These are phyloP conservation scores for Scleromitrula shiraiana DNA, from an alignment of 2,329 filamentous ascomycete genomes.

Conservation along the genomic window DNA sequence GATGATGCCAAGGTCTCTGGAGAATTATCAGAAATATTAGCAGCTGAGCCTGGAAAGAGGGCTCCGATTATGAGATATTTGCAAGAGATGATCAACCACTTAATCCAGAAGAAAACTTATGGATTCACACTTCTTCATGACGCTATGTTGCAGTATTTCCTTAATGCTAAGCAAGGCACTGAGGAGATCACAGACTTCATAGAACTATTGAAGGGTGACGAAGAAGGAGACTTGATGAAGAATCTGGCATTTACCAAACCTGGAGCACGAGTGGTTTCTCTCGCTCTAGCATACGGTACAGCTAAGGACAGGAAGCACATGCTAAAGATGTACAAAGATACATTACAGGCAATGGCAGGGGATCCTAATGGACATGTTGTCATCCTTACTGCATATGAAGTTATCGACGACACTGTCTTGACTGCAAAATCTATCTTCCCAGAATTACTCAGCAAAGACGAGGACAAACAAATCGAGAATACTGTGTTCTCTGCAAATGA, in stretches of 20 bases:
- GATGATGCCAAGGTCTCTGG: slow-evolving; percentile 42
- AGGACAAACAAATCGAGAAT: slow-evolving; percentile 53
- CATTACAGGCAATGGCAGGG: slow-evolving; percentile 73
- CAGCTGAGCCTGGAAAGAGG: slow-evolving; percentile 74
- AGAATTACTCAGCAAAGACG: slow-evolving; percentile 71
- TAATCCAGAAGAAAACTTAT: slow-evolving; percentile 93
- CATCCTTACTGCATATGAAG: slow-evolving; percentile 78
- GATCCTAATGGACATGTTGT: slow-evolving; percentile 74
- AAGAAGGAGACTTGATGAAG: slow-evolving; percentile 82
- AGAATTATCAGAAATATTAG: slow-evolving; percentile 69
- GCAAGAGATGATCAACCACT: slow-evolving; percentile 77
- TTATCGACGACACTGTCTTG: slow-evolving; percentile 90
- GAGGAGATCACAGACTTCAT: slow-evolving; percentile 81
- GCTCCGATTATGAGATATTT: slow-evolving; percentile 80
- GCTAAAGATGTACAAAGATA: slow-evolving; percentile 84
- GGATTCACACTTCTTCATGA: slow-evolving; percentile 98
- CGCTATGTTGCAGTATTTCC: slow-evolving; percentile 94
- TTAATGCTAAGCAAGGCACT: slow-evolving; percentile 67
- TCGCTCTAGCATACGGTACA: slow-evolving; percentile 73
- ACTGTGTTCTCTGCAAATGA: slow-evolving; percentile 58
- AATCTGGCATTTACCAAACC: slow-evolving; percentile 94
- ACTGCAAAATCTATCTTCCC: slow-evolving; percentile 78
- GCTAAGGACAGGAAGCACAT: slow-evolving; percentile 92
- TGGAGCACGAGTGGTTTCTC: slow-evolving; percentile 71
- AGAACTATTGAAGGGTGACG: slow-evolving; percentile 85